Percentiles rank a stretch among this genome's conserved stretches.
phyloP scores from a whole-genome alignment of 2,329 filamentous ascomycete species.

The Didymella segeticola region DNA sequence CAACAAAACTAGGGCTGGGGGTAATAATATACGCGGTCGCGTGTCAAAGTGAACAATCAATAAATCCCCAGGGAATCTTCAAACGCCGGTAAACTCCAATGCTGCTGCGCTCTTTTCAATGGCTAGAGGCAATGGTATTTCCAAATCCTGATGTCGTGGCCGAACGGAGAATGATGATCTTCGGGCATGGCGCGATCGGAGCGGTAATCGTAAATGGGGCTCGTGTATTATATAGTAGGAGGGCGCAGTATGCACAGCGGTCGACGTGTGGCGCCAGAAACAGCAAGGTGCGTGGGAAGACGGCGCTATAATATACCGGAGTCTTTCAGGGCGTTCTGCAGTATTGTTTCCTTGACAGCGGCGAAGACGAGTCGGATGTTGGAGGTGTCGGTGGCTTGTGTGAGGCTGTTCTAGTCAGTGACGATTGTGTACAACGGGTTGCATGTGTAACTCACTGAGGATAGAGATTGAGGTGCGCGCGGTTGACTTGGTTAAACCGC shows the following conservation, averaged over 20 bases:
- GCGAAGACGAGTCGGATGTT: constrained; percentile 98
- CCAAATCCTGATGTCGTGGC: constrained; percentile 44
- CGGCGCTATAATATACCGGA: constrained; percentile 78
- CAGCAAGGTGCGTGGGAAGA: not conserved
- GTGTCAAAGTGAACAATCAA: constrained; percentile 1
- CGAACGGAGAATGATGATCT: constrained; percentile 32
- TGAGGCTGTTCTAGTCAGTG: constrained; percentile 69
- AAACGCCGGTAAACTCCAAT: constrained; percentile 47
- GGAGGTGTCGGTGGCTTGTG: constrained; percentile 97
- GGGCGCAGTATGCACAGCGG: constrained; percentile 41
- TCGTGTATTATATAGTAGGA: constrained; percentile 46
- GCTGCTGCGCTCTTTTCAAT: constrained; percentile 48
- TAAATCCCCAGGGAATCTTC: constrained; percentile 35
- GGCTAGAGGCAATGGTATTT: constrained; percentile 47
- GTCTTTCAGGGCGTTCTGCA: constrained; percentile 97
- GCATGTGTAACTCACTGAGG: constrained; percentile 68
- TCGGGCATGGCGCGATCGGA: constrained; percentile 39
- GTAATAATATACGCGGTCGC: constrained; percentile 16
- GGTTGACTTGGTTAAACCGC: constrained; percentile 98
- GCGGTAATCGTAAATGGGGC: constrained; percentile 40
- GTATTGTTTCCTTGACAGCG: constrained; percentile 96
- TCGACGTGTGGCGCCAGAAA: constrained; percentile 31
- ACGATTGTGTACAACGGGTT: constrained; percentile 18
- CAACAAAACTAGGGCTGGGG: constrained; percentile 4
- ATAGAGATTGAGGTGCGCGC: constrained; percentile 94